Base-by-base conservation (phyloP, 2,329 filamentous ascomycete species). In the Fusarium sp. region DNA sequence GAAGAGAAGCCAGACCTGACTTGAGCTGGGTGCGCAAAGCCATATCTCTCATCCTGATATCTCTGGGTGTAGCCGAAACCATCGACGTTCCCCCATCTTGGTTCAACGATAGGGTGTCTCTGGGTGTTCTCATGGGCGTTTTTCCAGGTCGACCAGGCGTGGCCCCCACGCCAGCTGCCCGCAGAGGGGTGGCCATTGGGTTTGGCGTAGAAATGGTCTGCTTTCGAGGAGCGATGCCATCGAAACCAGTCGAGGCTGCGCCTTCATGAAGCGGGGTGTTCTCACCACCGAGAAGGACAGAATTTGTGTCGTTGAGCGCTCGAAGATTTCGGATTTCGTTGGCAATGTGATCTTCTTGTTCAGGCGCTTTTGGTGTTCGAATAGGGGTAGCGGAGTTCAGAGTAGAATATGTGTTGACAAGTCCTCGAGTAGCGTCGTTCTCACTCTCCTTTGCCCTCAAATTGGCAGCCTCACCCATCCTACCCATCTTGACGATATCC, bases 401-500 rank as follows among this genome's bases (percentile, higher is more conserved):
- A 43, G 90, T 91, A 21, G 93, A 90, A 82, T 99, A 99, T 76
- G 95, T 94, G 74, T 94, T 94, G 65, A 98, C 89, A 50, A 99
- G 86, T 9, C 95, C 95, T 74, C 93, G 90, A 1, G 95, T 97
- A 59, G 94, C 91, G 79, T 94, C 91, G 73, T 95, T 97, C 67
- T 97, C 94, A 80, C 93, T 93, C 60, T 91, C 90, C 49, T 90
- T 89, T 9, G 94, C 94, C 80, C 93, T 86, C 71, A 88, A 85
- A 78, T 91, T 95, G 47, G 96, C 96, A 58, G 92, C 91, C 79
- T 98, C 95, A 42, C 96, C 96, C 68, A 95, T 90, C 89, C 97
- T 93, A 49, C 96, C 96, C 95, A 98, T 97, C 86, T 99, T 99
- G 73, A 99, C 94, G 79, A 99, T 98, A 75, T 98, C 95, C 80